A percentile compares a stretch with the other conserved stretches of the same genome.
Evolutionary conservation across 73 alveolate species (phyloP).

Genomic region (Diophrys appendiculata): DNA sequence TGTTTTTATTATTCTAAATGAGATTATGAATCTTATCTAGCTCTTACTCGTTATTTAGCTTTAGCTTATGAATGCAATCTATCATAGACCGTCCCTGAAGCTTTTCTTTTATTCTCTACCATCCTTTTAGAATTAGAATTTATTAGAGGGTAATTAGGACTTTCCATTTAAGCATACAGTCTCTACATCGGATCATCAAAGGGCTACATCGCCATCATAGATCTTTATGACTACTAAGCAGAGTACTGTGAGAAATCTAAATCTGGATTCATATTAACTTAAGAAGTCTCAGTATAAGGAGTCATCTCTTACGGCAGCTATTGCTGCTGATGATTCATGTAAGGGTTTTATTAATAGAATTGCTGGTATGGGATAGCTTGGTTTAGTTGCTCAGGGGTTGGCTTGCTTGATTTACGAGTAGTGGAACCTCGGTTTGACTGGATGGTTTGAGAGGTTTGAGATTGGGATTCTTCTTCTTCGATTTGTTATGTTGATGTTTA

Average conservation of each 20-base stretch:
- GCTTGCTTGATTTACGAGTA: too few relatives aligned
- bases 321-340: neutral
- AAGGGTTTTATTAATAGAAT: neutral
- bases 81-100: constrained; percentile 9
- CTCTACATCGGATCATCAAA: neutral
- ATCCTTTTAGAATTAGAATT: constrained; percentile 31
- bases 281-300: neutral
- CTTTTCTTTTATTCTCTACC: constrained; percentile 29
- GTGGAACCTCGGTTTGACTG: too few relatives aligned
- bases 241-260: neutral
- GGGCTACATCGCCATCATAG: neutral
- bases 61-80: constrained; percentile 46
- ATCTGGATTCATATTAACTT: neutral
- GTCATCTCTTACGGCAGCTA: too few relatives aligned
- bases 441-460: too few relatives aligned
- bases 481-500: neutral
- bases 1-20: constrained; percentile 1
- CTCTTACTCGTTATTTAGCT: constrained; percentile 9
- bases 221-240: neutral
- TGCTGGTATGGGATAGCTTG: neutral
- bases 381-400: too few relatives aligned
- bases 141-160: constrained; percentile 13
- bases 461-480: neutral
- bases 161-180: neutral
- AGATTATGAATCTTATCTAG: neutral